Base-by-base conservation (phyloP, 495 filamentous ascomycete genomes). In the Pseudevernia furfuracea region DNA sequence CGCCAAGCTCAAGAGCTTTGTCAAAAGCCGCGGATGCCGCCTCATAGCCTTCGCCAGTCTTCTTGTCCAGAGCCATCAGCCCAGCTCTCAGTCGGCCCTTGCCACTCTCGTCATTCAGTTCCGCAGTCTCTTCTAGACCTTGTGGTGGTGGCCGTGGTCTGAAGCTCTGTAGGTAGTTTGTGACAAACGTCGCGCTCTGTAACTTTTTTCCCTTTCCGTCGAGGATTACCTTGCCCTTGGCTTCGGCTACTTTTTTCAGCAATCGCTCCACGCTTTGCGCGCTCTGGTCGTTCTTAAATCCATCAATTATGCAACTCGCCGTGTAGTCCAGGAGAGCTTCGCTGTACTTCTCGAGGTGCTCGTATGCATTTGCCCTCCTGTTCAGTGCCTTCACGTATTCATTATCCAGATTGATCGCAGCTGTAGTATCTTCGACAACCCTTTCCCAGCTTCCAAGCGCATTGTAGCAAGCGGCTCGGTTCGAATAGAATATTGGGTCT, bases 141-240 rank as follows among this genome's bases (percentile, higher is more conserved):
- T 80, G 82, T 15, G 94, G 94, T 15, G 89, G 85, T 41, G 86
- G 78, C 74, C 86, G 87, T 55, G 85, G 76, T 59, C 94, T 87
- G 87, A 97, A 99, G 76, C 94, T 97, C 75, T 97, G 94, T 21
- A 99, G 87, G 76, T 97, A 99, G 80, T 99, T 99, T 67, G 90
- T 91, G 57, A 97, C 92, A 66, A 97, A 97, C 5, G 92, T 97
- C 4, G 93, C 85, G 73, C 91, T 96, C 3, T 95, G 94, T 12
- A 99, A 81, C 76, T 87, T 91, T 77, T 88, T 88, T 70, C 85
- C 86, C 74, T 90, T 90, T 58, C 79, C 79, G 48, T 82, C 85
- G 56, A 99, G 76, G 65, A 99, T 96, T 38, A 82, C 84, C 76
- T 91, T 91, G 65, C 87, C 92, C 76, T 96, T 97, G 59, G 87